These are phyloP conservation scores for Saturnispora dispora DNA, from an alignment of 805 yeast genomes.

Conservation along the genomic window DNA sequence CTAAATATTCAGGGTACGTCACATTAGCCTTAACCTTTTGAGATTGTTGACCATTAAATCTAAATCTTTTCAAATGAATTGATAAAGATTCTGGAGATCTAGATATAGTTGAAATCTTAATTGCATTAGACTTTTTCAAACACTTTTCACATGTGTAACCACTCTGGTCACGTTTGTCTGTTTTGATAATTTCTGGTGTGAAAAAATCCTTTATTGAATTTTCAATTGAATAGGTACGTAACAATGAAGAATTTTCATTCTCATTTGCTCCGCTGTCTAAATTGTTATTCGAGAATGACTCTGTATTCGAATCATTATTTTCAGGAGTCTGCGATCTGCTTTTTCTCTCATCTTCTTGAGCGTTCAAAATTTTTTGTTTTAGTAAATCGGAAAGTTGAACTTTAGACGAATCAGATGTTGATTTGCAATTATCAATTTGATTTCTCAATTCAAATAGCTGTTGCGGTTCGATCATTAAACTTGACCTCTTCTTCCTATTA, in stretches of 20 bases:
- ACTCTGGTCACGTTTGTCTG: conserved; percentile 56
- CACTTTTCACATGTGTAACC: conserved; percentile 90
- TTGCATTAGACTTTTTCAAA: conserved; percentile 64
- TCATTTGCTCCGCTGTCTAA: background rate
- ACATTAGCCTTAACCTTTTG: conserved; percentile 85
- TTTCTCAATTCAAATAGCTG: conserved; percentile 22
- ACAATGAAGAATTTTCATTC: conserved; percentile 1
- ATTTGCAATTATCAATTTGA: conserved; percentile 23
- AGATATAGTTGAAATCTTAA: conserved; percentile 63
- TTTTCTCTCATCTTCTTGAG: conserved; percentile 20
- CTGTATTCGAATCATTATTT: conserved; percentile 3
- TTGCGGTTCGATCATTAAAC: conserved; percentile 22
- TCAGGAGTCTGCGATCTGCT: conserved; percentile 23
- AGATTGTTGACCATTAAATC: conserved; percentile 68
- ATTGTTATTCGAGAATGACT: background rate
- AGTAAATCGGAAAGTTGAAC: conserved; percentile 23
- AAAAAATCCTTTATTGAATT: conserved; percentile 75
- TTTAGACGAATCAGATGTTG: conserved; percentile 18
- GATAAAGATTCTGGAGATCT: conserved; percentile 83
- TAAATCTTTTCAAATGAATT: conserved; percentile 83
- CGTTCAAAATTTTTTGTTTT: conserved; percentile 22
- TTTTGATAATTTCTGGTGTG: conserved; percentile 66
- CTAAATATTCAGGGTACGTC: conserved; percentile 67
- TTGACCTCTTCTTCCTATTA: conserved; percentile 35
- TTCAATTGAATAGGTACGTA: conserved; percentile 47